Conservation (phyloP, 805 yeast genomes). For the Nadsonia fulvescens region DNA sequence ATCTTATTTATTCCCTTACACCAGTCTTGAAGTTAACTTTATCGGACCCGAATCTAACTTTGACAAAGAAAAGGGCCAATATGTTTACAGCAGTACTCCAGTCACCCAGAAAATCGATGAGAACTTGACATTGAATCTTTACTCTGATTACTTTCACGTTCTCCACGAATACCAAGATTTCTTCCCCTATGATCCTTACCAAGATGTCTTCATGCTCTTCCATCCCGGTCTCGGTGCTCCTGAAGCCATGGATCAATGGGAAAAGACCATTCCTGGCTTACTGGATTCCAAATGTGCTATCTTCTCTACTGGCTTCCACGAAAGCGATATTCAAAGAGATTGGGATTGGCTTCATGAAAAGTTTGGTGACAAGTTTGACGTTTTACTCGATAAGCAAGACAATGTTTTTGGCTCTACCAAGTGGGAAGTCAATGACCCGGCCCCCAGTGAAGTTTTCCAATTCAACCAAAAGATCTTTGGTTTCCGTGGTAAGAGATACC, state of each 20-base stretch:
- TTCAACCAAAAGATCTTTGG: slow-evolving; percentile 82
- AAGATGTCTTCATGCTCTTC: slow-evolving; percentile 82
- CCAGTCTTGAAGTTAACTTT: slow-evolving; percentile 72
- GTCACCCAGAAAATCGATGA: slow-evolving; percentile 57
- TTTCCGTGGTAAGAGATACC: slow-evolving; percentile 91
- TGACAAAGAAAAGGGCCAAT: slow-evolving; percentile 51
- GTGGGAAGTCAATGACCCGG: slow-evolving; percentile 82
- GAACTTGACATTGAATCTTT: slow-evolving; percentile 56
- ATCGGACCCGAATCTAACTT: slow-evolving; percentile 84
- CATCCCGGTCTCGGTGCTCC: slow-evolving; percentile 88
- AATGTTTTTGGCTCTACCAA: slow-evolving; percentile 75
- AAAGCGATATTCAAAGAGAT: slow-evolving; percentile 52
- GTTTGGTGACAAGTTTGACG: slow-evolving; percentile 62
- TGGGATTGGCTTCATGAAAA: slow-evolving; percentile 47
- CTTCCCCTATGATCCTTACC: slow-evolving; percentile 94
- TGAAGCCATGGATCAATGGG: slow-evolving; percentile 67
- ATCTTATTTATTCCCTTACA: slow-evolving; percentile 66
- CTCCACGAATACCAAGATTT: slow-evolving; percentile 84
- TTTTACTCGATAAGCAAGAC: slow-evolving; percentile 52
- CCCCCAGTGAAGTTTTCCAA: slow-evolving; percentile 88
- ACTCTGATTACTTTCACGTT: slow-evolving; percentile 82
- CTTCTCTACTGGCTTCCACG: slow-evolving; percentile 78
- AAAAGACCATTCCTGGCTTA: slow-evolving; percentile 65
- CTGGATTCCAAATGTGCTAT: slow-evolving; percentile 87
- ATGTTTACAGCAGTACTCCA: slow-evolving; percentile 31